A percentile compares a stretch with the other conserved stretches of the same genome.
phyloP scores from a whole-genome alignment of 805 yeast species.

The Pichia occidentalis region DNA sequence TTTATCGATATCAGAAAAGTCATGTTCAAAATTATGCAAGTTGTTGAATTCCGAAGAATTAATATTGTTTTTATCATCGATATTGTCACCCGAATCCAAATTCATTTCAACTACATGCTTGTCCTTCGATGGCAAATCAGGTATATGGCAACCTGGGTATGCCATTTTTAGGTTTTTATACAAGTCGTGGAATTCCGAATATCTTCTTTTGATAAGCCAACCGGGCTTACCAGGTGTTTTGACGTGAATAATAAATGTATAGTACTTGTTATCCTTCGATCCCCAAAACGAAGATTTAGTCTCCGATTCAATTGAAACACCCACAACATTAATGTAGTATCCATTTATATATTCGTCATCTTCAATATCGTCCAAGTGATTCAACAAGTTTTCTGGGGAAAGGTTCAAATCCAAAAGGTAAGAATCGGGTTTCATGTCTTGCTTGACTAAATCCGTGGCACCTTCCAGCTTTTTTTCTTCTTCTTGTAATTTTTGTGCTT shows the following conservation, averaged over 20 bases:
- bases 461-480: constrained; percentile 5
- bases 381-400: constrained; percentile 26
- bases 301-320: constrained; percentile 42
- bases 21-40: constrained; percentile 1
- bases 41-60: neutral
- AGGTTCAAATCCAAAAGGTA: constrained; percentile 4
- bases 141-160: constrained; percentile 65
- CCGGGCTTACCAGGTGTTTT: constrained; percentile 29
- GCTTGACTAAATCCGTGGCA: constrained; percentile 16
- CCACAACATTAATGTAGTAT: constrained; percentile 56
- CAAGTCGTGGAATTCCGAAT: constrained; percentile 59
- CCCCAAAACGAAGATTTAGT: constrained; percentile 21
- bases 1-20: constrained; percentile 8
- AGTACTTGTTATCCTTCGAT: constrained; percentile 22
- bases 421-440: constrained; percentile 8
- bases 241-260: constrained; percentile 45
- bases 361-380: constrained; percentile 26
- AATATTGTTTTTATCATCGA: neutral
- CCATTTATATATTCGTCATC: constrained; percentile 45
- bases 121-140: constrained; percentile 29
- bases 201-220: constrained; percentile 53
- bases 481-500: constrained; percentile 6
- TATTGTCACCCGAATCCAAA: constrained; percentile 9
- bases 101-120: constrained; percentile 21
- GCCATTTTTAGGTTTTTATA: constrained; percentile 43